Evolutionary conservation across 768 basidiomycete genomes (phyloP).

Genomic region (Melanogaster broomeanus): DNA sequence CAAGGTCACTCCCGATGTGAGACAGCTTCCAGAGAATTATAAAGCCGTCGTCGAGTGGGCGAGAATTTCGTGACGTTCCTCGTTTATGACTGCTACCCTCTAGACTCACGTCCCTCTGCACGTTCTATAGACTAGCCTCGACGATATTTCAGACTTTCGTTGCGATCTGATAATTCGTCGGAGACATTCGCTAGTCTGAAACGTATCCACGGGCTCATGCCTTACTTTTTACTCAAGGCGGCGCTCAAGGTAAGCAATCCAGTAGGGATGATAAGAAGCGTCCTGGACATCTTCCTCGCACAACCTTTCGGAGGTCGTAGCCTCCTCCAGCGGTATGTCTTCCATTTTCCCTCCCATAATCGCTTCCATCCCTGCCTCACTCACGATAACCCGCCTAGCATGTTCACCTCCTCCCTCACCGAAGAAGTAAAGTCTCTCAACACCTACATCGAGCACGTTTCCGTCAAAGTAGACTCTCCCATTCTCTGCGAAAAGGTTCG

Average conservation of each 20-base stretch:
- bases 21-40: conserved; percentile 81
- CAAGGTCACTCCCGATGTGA: conserved; percentile 74
- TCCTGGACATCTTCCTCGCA: conserved; percentile 94
- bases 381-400: conserved; percentile 46
- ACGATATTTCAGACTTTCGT: conserved; percentile 95
- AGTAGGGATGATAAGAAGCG: conserved; percentile 89
- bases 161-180: conserved; percentile 89
- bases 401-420: conserved; percentile 91
- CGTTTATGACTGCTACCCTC: neutral
- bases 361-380: neutral
- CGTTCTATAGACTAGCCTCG: conserved; percentile 74
- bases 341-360: neutral
- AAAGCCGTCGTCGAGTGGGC: conserved; percentile 95
- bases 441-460: conserved; percentile 86
- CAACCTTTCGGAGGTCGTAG: conserved; percentile 95
- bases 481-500: conserved; percentile 86
- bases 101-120: conserved; percentile 8
- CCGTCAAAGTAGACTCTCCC: conserved; percentile 87
- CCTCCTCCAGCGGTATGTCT: conserved; percentile 77
- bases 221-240: conserved; percentile 94
- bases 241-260: conserved; percentile 94
- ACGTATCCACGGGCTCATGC: conserved; percentile 94
- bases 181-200: conserved; percentile 87
- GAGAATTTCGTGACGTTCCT: conserved; percentile 81
- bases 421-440: conserved; percentile 87